Evolutionary conservation across 768 basidiomycete species (phyloP).

Genomic region (Collybiopsis confluens): DNA sequence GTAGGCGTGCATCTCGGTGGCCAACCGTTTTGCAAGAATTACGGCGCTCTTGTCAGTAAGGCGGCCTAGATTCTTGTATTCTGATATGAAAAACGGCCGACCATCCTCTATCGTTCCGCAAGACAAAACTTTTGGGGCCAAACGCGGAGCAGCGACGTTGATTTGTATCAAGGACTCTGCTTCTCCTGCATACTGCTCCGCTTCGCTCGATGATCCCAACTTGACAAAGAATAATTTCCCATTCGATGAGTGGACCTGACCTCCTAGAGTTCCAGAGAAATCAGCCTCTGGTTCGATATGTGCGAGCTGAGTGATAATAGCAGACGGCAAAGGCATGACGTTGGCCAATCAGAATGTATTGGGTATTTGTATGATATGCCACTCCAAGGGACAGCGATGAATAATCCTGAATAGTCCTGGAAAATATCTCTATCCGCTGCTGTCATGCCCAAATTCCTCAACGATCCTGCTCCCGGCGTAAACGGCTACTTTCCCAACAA

Average conservation of each 20-base stretch:
- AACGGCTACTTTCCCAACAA: slow-evolving; percentile 59
- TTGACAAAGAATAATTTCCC: slow-evolving; percentile 64
- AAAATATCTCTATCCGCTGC: background rate
- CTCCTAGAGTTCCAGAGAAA: slow-evolving; percentile 37
- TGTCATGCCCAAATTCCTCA: slow-evolving; percentile 26
- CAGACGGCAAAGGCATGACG: slow-evolving; percentile 18
- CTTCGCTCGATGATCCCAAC: slow-evolving; percentile 43
- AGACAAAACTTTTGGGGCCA: slow-evolving; percentile 56
- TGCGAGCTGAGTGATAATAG: slow-evolving; percentile 41
- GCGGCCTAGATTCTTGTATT: slow-evolving; percentile 58
- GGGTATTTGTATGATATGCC: no score
- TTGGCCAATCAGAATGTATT: no score
- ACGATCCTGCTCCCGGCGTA: slow-evolving; percentile 44
- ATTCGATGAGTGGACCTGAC: slow-evolving; percentile 51
- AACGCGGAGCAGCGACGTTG: slow-evolving; percentile 56
- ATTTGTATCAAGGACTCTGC: slow-evolving; percentile 66
- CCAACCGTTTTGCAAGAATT: slow-evolving; percentile 56
- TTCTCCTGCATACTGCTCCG: slow-evolving; percentile 68
- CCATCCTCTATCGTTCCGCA: slow-evolving; percentile 38
- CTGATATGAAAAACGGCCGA: slow-evolving; percentile 65
- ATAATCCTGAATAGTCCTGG: background rate
- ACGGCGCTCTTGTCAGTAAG: slow-evolving; percentile 44
- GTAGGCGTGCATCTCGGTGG: slow-evolving; percentile 59
- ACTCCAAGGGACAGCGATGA: background rate
- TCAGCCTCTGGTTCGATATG: slow-evolving; percentile 46